These are phyloP conservation scores for Ophiostoma novo-ulmi DNA, from an alignment of 2,329 filamentous ascomycete genomes.

Conservation along the genomic window DNA sequence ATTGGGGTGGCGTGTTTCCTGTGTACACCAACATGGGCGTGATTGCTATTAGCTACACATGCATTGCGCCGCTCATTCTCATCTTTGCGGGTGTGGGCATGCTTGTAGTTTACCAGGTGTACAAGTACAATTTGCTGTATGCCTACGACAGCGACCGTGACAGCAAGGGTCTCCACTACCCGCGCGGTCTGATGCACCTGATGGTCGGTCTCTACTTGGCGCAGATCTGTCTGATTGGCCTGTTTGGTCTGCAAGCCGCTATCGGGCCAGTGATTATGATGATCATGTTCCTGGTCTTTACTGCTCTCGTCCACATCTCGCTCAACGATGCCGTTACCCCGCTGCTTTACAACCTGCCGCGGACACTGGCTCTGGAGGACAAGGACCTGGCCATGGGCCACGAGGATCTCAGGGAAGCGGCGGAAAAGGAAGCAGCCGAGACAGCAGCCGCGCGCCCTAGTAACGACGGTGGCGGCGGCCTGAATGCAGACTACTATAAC, in stretches of 20 bases:
- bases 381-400: conserved; percentile 29
- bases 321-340: conserved; percentile 65
- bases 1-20: conserved; percentile 73
- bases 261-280: conserved; percentile 69
- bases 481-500: conserved; percentile 34
- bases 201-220: conserved; percentile 76
- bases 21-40: conserved; percentile 69
- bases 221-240: conserved; percentile 72
- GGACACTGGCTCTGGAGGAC: conserved; percentile 49
- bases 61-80: conserved; percentile 77
- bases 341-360: conserved; percentile 66
- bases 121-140: conserved; percentile 81
- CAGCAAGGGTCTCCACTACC: conserved; percentile 83
- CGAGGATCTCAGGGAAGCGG: conserved; percentile 23
- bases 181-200: conserved; percentile 81
- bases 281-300: conserved; percentile 69
- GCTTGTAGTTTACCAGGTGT: conserved; percentile 74
- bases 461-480: conserved; percentile 25
- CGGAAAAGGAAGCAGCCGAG: conserved; percentile 11
- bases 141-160: conserved; percentile 75
- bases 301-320: conserved; percentile 69
- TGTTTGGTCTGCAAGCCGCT: conserved; percentile 66
- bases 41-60: conserved; percentile 72
- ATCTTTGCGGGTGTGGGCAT: conserved; percentile 75
- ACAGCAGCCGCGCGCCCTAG: background rate